These are phyloP conservation scores for Anthracocystis panici-leucophaei DNA, from an alignment of 1,284 basidiomycete genomes.

Conservation along the genomic window DNA sequence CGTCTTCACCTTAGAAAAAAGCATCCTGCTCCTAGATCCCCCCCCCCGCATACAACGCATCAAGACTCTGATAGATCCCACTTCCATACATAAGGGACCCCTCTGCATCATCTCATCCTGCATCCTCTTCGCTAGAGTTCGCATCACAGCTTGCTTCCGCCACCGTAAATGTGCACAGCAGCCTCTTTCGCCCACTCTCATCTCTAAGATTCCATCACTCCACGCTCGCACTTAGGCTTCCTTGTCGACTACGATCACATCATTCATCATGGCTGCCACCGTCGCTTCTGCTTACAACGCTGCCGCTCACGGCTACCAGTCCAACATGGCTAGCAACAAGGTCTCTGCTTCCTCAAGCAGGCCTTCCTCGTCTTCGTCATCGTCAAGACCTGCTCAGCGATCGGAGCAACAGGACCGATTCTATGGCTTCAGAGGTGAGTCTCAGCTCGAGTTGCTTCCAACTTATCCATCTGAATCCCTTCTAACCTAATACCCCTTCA, in stretches of 20 bases:
- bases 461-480: not conserved
- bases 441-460: not conserved
- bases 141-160: not conserved
- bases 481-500: not conserved
- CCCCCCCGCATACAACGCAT: slow-evolving; percentile 2
- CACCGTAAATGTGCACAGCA: slow-evolving; percentile 12
- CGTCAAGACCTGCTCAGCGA: slow-evolving; percentile 28
- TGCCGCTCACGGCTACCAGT: slow-evolving; percentile 35
- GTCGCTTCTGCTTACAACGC: slow-evolving; percentile 35
- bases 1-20: not conserved
- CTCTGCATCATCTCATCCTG: not conserved
- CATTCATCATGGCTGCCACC: slow-evolving; percentile 40
- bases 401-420: slow-evolving; percentile 55
- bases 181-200: slow-evolving; percentile 12
- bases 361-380: slow-evolving; percentile 38
- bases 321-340: slow-evolving; percentile 25
- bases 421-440: slow-evolving; percentile 60
- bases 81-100: not conserved
- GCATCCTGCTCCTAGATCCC: not conserved
- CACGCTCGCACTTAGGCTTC: not conserved
- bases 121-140: not conserved
- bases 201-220: slow-evolving; percentile 15
- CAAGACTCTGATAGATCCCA: not conserved
- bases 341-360: slow-evolving; percentile 21
- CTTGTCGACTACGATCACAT: slow-evolving; percentile 2